Conservation (phyloP, 371 early-diverging fungal genomes). For the Mortierella sp. region DNA sequence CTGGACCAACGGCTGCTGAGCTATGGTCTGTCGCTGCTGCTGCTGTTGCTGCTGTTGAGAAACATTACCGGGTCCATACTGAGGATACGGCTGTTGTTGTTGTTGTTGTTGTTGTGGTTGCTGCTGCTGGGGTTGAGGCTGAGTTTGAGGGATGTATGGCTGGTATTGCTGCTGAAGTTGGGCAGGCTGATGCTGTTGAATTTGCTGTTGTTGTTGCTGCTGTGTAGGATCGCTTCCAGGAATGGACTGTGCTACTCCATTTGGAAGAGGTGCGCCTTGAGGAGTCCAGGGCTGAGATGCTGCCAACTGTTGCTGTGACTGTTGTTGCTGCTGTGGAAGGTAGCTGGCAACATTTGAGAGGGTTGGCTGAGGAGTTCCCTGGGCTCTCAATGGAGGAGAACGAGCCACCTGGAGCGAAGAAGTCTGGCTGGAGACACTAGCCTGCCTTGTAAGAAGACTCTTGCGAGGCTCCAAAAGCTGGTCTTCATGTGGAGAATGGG, state of each 20-base stretch:
- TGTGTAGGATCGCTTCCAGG: not conserved
- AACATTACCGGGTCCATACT: not conserved
- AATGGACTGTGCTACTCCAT: conserved; percentile 1
- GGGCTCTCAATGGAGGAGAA: conserved; percentile 19
- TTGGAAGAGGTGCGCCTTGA: not conserved
- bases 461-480: conserved; percentile 33
- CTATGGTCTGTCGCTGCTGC: conserved; percentile 8
- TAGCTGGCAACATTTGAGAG: conserved; percentile 12
- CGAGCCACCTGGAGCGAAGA: conserved; percentile 21
- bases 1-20: conserved; percentile 3
- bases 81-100: conserved; percentile 16
- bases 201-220: conserved; percentile 2
- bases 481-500: conserved; percentile 8
- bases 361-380: conserved; percentile 15
- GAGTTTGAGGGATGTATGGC: not conserved
- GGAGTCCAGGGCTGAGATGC: conserved; percentile 10
- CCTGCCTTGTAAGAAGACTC: conserved; percentile 20
- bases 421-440: conserved; percentile 44
- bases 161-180: conserved; percentile 12
- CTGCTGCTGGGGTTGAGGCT: conserved; percentile 37
- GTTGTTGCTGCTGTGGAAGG: conserved; percentile 28
- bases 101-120: conserved; percentile 38
- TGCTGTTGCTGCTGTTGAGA: conserved; percentile 18
- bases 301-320: conserved; percentile 13
- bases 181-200: not conserved